Percentiles rank a stretch among this genome's conserved stretches.
phyloP scores from a whole-genome alignment of 352 stramenopile species.

The Halophytophthora polymorphica region DNA sequence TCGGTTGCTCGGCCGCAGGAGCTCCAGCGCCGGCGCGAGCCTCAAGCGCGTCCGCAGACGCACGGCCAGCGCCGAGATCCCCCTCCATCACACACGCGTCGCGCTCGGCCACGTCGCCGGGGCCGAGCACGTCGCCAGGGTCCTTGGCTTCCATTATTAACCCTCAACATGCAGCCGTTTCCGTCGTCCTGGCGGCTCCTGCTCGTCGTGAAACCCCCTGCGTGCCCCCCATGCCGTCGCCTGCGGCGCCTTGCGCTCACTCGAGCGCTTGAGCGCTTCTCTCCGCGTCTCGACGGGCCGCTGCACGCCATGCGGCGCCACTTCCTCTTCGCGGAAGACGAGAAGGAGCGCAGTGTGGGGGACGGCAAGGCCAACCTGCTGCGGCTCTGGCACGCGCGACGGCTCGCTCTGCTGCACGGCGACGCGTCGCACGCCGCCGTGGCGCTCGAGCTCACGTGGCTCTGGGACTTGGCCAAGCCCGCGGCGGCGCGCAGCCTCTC shows the following conservation, averaged over 20 bases:
- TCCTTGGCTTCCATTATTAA: neutral
- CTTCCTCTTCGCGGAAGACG: conserved; percentile 58
- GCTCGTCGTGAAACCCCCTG: neutral
- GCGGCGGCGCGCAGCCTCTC: conserved; percentile 21
- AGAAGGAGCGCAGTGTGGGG: conserved; percentile 60
- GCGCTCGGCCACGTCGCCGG: conserved; percentile 20
- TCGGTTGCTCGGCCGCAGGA: conserved; percentile 14
- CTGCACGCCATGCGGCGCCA: conserved; percentile 47
- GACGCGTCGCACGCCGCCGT: conserved; percentile 28
- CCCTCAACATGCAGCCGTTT: no score
- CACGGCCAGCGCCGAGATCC: conserved; percentile 48
- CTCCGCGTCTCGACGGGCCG: no score
- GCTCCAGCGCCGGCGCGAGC: conserved; percentile 16
- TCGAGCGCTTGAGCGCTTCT: no score
- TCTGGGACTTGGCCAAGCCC: conserved; percentile 64
- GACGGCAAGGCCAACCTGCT: conserved; percentile 49
- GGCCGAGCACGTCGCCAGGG: no score
- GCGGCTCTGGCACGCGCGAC: conserved; percentile 45
- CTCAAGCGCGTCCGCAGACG: conserved; percentile 23
- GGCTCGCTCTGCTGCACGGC: conserved; percentile 30
- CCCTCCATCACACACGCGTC: conserved; percentile 56
- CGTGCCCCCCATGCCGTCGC: neutral
- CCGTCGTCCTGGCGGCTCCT: no score
- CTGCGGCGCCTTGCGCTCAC: no score
- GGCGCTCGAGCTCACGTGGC: conserved; percentile 32